Evolutionary conservation across 257 asterid species (phyloP), one percentile per base, ranked within the genome.

Genomic region (Osmanthus fragrans): DNA sequence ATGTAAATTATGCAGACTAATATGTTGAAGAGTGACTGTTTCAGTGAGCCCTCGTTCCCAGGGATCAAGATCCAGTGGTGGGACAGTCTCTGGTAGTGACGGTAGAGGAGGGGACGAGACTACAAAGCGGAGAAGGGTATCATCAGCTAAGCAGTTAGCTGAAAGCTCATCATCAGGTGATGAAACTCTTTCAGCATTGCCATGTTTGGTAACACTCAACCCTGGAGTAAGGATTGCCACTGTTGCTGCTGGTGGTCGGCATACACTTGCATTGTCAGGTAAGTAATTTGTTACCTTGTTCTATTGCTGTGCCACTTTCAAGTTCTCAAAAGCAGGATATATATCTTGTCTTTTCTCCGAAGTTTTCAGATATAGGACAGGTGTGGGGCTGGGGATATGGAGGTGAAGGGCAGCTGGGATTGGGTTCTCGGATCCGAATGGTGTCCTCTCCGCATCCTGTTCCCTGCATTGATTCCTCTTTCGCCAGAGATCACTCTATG

Each of bases 301-400:
- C 51, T 45, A 79, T 56, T 74, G 66, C 70, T 13, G 27, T 68
- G 72, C 71, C 34, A 49, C 72, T 74, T 32, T 76, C 40, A 36
- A 74, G 70, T 47, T 27, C 40, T 74, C 58, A 12, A 81, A 73
- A 73, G 75, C 76, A 73, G 79, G 78, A 64, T 39, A 74, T 77
- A 72, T 76, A 78, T 82, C 77, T 36, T 78, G 32, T 74, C 70
- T 75, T 76, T 80, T 79, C 72, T 82, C 73, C 80, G 34, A 84
- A 87, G 85, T 86, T 90, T 90, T 76, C 89, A 93, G 99, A 96
- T 89, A 79, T 85, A 71, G 99, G 99, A 81, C 98, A 93, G 88
- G 98, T 96, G 77, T 96, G 98, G 98, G 95, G 98, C 82, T 96
- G 99, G 99, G 99, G 99, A 80, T 92, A 96, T 80, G 99, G 99